Evolutionary conservation across 345 rosid species (phyloP).

Genomic region (Populus pruinosa): DNA sequence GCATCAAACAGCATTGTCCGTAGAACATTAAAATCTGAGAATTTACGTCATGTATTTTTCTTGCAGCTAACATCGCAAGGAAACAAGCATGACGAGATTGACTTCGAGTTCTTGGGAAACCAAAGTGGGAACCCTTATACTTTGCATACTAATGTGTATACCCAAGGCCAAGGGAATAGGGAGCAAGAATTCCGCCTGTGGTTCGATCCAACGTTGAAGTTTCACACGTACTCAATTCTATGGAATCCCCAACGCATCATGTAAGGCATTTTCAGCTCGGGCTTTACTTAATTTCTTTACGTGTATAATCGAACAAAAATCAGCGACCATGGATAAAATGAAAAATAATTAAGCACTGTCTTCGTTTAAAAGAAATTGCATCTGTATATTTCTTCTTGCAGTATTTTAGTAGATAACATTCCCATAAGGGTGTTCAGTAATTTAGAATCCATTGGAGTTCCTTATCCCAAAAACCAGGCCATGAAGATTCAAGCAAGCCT

Average conservation of each 20-base stretch:
- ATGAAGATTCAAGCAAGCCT: constrained; percentile 6
- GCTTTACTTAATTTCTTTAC: too few species aligned
- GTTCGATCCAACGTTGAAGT: constrained; percentile 17
- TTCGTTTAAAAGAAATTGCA: too few species aligned
- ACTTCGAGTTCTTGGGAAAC: constrained; percentile 16
- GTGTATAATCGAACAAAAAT: too few species aligned
- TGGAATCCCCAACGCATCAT: constrained; percentile 18
- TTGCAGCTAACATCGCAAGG: constrained; percentile 7
- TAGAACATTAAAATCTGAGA: too few species aligned
- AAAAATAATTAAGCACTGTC: too few species aligned
- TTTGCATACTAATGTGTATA: constrained; percentile 10
- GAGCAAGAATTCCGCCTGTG: constrained; percentile 11
- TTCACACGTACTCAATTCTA: constrained; percentile 1
- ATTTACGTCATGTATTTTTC: background rate
- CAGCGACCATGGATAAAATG: too few species aligned
- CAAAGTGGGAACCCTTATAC: constrained; percentile 7
- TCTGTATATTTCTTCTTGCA: background rate
- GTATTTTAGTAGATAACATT: constrained; percentile 3
- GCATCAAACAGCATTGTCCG: too few species aligned
- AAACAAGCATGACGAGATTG: constrained; percentile 5
- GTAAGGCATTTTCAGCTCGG: background rate
- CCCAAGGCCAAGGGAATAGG: constrained; percentile 6
- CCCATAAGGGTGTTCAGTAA: constrained; percentile 15
- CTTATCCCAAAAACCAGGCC: background rate
- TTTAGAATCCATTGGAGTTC: background rate